Evolutionary conservation across 306 rosid genomes (phyloP).

Genomic region (Pyrus bretschneideri): DNA sequence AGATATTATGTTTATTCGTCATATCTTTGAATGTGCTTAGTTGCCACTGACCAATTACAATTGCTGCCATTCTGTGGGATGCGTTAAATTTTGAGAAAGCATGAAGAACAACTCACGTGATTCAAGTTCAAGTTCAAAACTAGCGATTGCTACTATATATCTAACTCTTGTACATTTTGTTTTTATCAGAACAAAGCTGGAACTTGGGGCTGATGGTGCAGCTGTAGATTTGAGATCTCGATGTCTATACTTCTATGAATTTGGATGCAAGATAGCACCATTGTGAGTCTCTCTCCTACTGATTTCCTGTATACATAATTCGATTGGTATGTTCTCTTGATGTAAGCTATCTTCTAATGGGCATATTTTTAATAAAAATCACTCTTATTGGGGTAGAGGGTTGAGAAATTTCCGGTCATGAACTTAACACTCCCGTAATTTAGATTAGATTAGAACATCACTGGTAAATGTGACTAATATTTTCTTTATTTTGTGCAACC

Average conservation of each 20-base stretch:
- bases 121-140: constrained; percentile 5
- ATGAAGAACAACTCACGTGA: background rate
- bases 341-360: background rate
- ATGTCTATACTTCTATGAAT: constrained; percentile 79
- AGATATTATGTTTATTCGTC: background rate
- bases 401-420: background rate
- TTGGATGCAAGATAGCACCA: constrained; percentile 96
- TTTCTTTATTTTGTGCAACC: background rate
- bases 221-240: constrained; percentile 76
- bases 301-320: background rate
- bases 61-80: background rate
- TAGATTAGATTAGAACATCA: too few relatives aligned
- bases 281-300: constrained; percentile 42
- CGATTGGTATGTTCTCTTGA: background rate
- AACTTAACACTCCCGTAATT: background rate
- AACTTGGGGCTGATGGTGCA: constrained; percentile 85
- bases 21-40: background rate
- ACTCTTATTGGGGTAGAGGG: too few relatives aligned
- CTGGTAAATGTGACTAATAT: too few relatives aligned
- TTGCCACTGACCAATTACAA: background rate
- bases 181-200: constrained; percentile 65
- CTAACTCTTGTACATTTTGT: background rate
- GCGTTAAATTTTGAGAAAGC: background rate
- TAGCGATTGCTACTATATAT: background rate
- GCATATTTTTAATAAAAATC: background rate